Evolutionary conservation across 2,329 filamentous ascomycete species (phyloP).

Genomic region (Penicillium sclerotigenum): DNA sequence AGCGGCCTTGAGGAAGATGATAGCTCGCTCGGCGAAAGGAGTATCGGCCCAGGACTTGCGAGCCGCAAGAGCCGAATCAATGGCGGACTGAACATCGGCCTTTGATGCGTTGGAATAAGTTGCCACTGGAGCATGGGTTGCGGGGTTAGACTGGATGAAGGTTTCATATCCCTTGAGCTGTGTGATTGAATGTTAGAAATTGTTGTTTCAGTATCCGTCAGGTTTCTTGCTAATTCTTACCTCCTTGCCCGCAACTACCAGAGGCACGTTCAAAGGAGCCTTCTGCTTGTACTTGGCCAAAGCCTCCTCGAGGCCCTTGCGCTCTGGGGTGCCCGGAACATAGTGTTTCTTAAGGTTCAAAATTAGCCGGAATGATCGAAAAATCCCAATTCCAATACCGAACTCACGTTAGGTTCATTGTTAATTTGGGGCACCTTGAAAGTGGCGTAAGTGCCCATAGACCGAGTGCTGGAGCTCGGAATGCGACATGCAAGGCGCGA

Average conservation of each 20-base stretch:
- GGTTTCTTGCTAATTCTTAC: slow-evolving; percentile 46
- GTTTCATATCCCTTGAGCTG: slow-evolving; percentile 34
- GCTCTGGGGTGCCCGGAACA: slow-evolving; percentile 74
- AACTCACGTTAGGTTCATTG: slow-evolving; percentile 92
- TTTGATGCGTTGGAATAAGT: slow-evolving; percentile 79
- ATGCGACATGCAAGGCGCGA: slow-evolving; percentile 21
- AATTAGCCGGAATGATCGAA: slow-evolving; percentile 1
- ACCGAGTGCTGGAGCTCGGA: slow-evolving; percentile 23
- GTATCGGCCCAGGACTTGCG: slow-evolving; percentile 81
- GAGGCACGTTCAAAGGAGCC: slow-evolving; percentile 71
- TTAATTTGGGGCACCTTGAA: slow-evolving; percentile 84
- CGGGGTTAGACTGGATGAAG: slow-evolving; percentile 72
- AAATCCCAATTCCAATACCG: background rate
- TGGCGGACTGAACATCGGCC: slow-evolving; percentile 73
- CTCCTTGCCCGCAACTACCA: slow-evolving; percentile 79
- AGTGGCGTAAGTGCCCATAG: slow-evolving; percentile 63
- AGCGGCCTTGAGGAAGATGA: slow-evolving; percentile 92
- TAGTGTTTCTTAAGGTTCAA: slow-evolving; percentile 70
- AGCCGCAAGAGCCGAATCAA: slow-evolving; percentile 79
- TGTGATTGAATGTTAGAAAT: background rate
- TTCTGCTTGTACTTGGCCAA: slow-evolving; percentile 66
- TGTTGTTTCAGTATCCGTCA: background rate
- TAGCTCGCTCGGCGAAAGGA: slow-evolving; percentile 85
- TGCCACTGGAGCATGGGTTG: slow-evolving; percentile 75
- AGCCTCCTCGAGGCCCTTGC: slow-evolving; percentile 71